A percentile compares a stretch with the other conserved stretches of the same genome.
Evolutionary conservation across 768 basidiomycete genomes (phyloP).

Genomic region (Melanogaster broomeanus): DNA sequence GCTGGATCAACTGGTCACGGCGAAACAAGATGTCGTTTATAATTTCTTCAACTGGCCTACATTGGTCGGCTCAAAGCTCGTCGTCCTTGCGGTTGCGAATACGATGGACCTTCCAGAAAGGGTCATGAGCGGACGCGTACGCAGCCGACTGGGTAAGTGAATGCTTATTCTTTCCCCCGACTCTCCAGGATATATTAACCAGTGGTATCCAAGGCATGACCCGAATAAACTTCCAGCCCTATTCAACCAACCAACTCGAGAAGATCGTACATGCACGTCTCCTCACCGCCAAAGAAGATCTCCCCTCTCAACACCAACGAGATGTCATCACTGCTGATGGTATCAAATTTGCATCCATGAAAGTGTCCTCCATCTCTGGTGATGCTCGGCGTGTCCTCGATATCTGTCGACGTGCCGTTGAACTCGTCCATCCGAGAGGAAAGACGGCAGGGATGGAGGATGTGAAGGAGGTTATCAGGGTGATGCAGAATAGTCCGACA

Average conservation of each 20-base stretch:
- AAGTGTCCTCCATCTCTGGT: conserved; percentile 80
- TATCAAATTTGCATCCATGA: conserved; percentile 82
- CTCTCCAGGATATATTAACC: background rate
- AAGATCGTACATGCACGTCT: conserved; percentile 88
- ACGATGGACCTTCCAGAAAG: conserved; percentile 98
- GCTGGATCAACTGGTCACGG: conserved; percentile 92
- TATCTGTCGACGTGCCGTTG: conserved; percentile 90
- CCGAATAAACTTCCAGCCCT: conserved; percentile 91
- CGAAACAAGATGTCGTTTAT: conserved; percentile 98
- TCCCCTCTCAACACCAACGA: conserved; percentile 44
- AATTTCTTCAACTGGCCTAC: conserved; percentile 99
- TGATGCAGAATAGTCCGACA: conserved; percentile 90
- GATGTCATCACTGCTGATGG: conserved; percentile 68
- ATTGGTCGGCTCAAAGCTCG: conserved; percentile 79
- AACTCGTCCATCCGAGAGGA: conserved; percentile 59
- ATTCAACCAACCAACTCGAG: conserved; percentile 73
- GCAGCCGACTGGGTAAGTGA: conserved; percentile 81
- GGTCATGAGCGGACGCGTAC: conserved; percentile 88
- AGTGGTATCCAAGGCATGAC: conserved; percentile 63
- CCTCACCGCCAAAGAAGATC: conserved; percentile 53
- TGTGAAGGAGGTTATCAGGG: conserved; percentile 75
- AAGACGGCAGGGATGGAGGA: conserved; percentile 66
- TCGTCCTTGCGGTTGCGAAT: conserved; percentile 97
- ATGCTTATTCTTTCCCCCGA: background rate
- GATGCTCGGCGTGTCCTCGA: conserved; percentile 94